Base-by-base conservation (phyloP, 1,284 basidiomycete genomes). In the Pterulicium gracile region DNA sequence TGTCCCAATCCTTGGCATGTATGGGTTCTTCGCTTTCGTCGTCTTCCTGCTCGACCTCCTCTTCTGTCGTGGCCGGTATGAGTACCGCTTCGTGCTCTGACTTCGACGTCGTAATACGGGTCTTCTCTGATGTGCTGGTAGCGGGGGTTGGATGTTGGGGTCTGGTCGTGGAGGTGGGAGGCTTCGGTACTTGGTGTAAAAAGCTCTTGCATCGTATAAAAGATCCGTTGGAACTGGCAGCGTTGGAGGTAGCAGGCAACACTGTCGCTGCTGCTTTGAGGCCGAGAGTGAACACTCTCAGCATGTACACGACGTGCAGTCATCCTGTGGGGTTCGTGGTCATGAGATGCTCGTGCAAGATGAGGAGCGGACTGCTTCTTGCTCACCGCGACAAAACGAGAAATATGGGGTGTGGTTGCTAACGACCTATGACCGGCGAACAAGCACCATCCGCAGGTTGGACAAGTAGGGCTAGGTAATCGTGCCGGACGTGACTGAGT, bases 281-380 rank as follows among this genome's bases (percentile, higher is more conserved):
- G 74, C 76, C 77, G 73, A 72, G 72, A 70, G 73, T 77, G 75
- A 79, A 81, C 75, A 75, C 81, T 78, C 76, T 77, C 66, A 83
- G 75, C 83, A 87, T 87, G 72, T 79, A 83, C 65, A 57, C 61
- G 66, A 68, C 71, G 69, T 70, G 67, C 77, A 79, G 72, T 81
- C 84, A 87, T 85, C 74, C 81, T 84, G 55, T 42, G 47, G n/a
- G 39, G 12, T 22, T 17, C n/a, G 15, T 13, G 36, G 18, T 0
- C 5, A n/a, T 17, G 4, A 19, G n/a, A 24, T 13, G 13, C 20
- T 3, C 5, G 2, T 32, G 36, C 12, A 42, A 5, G 14, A 17
- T 22, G 17, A 17, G 27, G 32, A n/a, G 45, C 45, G 23, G 48
- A 47, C 35, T 36, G 24, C 14, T 19, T 46, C 47, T 22, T 14